Evolutionary conservation across 148 eudicot genomes (phyloP), one percentile per base, ranked within the genome.

Genomic region (Persicaria maculosa): DNA sequence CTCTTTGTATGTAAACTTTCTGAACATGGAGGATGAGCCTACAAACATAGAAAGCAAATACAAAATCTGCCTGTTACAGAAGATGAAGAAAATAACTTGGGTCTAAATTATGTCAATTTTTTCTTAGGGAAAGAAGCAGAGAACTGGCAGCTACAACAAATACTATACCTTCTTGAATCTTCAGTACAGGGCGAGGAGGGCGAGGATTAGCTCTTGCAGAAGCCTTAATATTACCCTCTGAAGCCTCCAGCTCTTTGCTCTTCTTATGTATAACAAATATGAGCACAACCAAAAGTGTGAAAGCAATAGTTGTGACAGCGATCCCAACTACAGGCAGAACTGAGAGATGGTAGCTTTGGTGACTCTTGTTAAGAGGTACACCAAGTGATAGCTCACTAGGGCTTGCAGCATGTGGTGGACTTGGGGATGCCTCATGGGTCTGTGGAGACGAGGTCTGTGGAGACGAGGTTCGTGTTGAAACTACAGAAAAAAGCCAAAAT

Each of bases 1-100:
- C 82, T 90, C 99, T 77, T 83, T 96, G 80, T 85, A 92, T 82
- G 84, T 85, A 69, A 86, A 90, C 73, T 88, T 93, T 73, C 81
- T 83, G 61, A 90, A 90, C 85, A 87, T 82, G 75, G 86, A 86
- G 44, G 88, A 83, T 1, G 92, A 82, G 40, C 90, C 99, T 71
- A 47, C 54, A 45, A 48, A 17, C 31, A 48, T 9, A 46, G 0
- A 45, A 70, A 31, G 40, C 16, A 70, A 7, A n/a, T 10, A 15
- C 9, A 9, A 14, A 43, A 31, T 67, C 43, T 16, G 12, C 17
- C 19, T 67, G 1, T 36, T 40, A 31, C 31, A 7, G 6, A 7
- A 6, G 31, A 57, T 57, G 62, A 19, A 36, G 20, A 67, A 31
- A 7, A 67, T 64, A 31, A 31, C 6, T 64, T 11, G 6, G 44